A percentile compares a stretch with the other conserved stretches of the same genome.
These are phyloP conservation scores for Nematodospora anomalae DNA, from an alignment of 1,139 yeast species.

Conservation along the genomic window DNA sequence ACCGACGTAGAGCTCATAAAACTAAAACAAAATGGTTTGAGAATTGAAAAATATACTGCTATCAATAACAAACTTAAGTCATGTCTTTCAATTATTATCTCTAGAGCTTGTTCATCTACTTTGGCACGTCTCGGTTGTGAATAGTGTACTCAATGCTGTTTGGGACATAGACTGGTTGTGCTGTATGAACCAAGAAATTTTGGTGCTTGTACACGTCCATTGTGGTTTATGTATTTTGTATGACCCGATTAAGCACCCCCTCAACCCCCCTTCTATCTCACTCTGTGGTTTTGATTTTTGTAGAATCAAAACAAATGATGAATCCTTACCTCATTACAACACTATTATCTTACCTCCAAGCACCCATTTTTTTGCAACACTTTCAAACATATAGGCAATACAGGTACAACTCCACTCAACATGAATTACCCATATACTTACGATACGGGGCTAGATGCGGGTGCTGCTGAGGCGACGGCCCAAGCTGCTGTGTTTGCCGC, in stretches of 20 bases:
- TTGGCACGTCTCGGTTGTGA: no score
- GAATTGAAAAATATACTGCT: no score
- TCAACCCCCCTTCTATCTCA: no score
- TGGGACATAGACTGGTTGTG: neutral
- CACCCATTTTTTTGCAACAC: slow-evolving; percentile 10
- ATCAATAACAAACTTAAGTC: no score
- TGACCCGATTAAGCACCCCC: no score
- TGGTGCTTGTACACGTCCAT: neutral
- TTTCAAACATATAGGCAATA: neutral
- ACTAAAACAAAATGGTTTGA: no score
- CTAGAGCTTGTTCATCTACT: no score
- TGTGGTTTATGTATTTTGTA: neutral
- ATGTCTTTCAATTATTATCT: no score
- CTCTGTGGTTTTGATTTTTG: neutral
- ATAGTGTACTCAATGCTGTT: no score
- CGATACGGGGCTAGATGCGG: slow-evolving; percentile 4
- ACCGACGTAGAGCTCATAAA: no score
- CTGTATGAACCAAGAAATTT: no score
- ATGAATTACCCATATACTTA: slow-evolving; percentile 9
- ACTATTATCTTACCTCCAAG: slow-evolving; percentile 5
- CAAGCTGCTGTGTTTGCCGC: slow-evolving; percentile 13
- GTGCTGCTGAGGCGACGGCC: slow-evolving; percentile 14
- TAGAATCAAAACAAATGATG: neutral
- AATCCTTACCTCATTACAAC: neutral
- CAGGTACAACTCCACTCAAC: slow-evolving; percentile 4